phyloP scores from a whole-genome alignment of 1,139 yeast genomes.

The Geotrichum restrictum region DNA sequence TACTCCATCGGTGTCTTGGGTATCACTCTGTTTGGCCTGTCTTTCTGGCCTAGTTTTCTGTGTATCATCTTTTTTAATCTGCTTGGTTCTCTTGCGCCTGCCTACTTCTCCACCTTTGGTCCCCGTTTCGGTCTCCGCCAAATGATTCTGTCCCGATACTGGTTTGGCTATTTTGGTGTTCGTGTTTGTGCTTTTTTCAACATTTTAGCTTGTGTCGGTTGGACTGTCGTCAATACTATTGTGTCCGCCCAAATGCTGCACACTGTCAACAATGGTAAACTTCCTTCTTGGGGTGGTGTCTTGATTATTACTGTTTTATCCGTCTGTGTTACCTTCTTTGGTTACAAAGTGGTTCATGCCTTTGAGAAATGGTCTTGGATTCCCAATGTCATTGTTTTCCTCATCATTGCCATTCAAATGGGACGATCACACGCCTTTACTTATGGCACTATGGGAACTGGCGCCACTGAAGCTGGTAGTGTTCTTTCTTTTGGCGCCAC shows the following conservation, averaged over 20 bases:
- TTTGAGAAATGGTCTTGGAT: slow-evolving; percentile 89
- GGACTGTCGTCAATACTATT: slow-evolving; percentile 93
- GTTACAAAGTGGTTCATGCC: slow-evolving; percentile 73
- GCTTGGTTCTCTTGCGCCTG: slow-evolving; percentile 74
- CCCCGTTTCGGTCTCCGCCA: slow-evolving; percentile 84
- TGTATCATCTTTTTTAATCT: slow-evolving; percentile 66
- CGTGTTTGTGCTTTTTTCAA: slow-evolving; percentile 76
- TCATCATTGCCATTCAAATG: slow-evolving; percentile 75
- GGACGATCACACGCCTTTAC: slow-evolving; percentile 60
- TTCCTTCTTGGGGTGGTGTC: slow-evolving; percentile 93
- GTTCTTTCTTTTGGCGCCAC: slow-evolving; percentile 84
- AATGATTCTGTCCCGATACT: slow-evolving; percentile 73
- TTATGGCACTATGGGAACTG: slow-evolving; percentile 44
- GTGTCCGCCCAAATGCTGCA: slow-evolving; percentile 81
- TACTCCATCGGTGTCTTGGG: slow-evolving; percentile 81
- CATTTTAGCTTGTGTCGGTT: slow-evolving; percentile 84
- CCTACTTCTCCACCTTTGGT: slow-evolving; percentile 78
- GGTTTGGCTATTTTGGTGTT: slow-evolving; percentile 71
- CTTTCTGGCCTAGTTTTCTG: slow-evolving; percentile 64
- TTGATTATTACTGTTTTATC: slow-evolving; percentile 66
- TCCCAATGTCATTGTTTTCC: slow-evolving; percentile 68
- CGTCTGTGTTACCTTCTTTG: slow-evolving; percentile 74
- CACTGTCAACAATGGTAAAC: slow-evolving; percentile 59
- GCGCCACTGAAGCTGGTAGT: slow-evolving; percentile 58
- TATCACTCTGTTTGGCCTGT: slow-evolving; percentile 46